Evolutionary conservation across 768 basidiomycete species (phyloP).

Genomic region (Mycena crocata): DNA sequence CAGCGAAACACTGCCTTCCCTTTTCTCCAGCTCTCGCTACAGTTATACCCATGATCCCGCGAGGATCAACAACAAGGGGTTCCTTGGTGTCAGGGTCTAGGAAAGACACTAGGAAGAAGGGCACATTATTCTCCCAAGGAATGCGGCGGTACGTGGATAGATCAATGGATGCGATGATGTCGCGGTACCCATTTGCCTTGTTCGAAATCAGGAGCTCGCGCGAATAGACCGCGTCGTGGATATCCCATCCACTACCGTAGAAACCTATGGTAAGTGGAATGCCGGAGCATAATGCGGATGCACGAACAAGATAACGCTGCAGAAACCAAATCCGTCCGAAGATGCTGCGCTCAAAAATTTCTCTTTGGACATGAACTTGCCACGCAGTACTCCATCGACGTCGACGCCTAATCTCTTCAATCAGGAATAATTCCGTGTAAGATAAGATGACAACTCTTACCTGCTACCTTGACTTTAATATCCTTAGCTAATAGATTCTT

Average conservation of each 20-base stretch:
- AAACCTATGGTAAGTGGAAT: slow-evolving; percentile 5
- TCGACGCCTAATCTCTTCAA: slow-evolving; percentile 59
- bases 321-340: slow-evolving; percentile 91
- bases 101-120: slow-evolving; percentile 95
- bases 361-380: slow-evolving; percentile 94
- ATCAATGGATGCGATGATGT: slow-evolving; percentile 89
- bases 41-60: slow-evolving; percentile 78
- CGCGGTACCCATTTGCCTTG: slow-evolving; percentile 90
- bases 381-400: slow-evolving; percentile 93
- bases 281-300: not conserved
- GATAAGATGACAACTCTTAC: slow-evolving; percentile 54
- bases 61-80: slow-evolving; percentile 85
- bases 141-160: slow-evolving; percentile 89
- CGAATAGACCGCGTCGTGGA: slow-evolving; percentile 88
- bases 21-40: slow-evolving; percentile 59
- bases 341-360: slow-evolving; percentile 89
- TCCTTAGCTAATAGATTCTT: slow-evolving; percentile 65
- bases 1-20: slow-evolving; percentile 79
- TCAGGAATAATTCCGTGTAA: slow-evolving; percentile 11
- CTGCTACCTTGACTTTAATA: slow-evolving; percentile 93
- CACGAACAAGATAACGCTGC: slow-evolving; percentile 89
- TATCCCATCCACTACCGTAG: slow-evolving; percentile 91
- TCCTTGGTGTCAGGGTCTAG: slow-evolving; percentile 85
- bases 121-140: slow-evolving; percentile 91
- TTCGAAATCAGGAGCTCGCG: slow-evolving; percentile 92